Percentiles rank a stretch among this genome's conserved stretches.
Evolutionary conservation across 257 asterid genomes (phyloP).

Genomic region (Agastache rugosa): DNA sequence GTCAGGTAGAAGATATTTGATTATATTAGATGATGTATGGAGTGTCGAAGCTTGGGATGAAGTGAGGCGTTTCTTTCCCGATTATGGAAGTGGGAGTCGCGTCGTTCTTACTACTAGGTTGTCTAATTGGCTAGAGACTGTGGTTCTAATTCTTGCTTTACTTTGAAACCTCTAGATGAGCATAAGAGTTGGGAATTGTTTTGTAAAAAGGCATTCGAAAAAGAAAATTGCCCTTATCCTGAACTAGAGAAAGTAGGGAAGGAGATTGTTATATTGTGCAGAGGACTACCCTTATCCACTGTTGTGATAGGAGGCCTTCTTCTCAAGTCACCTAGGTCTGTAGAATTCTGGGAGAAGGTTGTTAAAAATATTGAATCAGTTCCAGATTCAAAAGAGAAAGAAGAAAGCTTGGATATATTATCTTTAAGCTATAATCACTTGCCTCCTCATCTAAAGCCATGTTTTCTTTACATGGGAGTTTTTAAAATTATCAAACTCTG

Average conservation of each 20-base stretch:
- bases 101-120: constrained; percentile 15
- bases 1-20: constrained; percentile 9
- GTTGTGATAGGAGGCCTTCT: constrained; percentile 26
- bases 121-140: neutral
- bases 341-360: constrained; percentile 1
- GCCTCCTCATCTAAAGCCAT: constrained; percentile 25
- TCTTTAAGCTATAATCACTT: constrained; percentile 18
- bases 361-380: neutral
- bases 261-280: constrained; percentile 13
- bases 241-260: neutral
- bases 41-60: constrained; percentile 8
- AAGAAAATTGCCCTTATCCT: constrained; percentile 9
- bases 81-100: neutral
- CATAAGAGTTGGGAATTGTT: neutral
- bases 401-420: constrained; percentile 6
- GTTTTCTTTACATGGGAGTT: constrained; percentile 29
- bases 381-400: neutral
- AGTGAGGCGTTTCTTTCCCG: neutral
- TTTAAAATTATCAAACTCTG: neutral
- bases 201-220: constrained; percentile 9
- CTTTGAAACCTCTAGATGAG: constrained; percentile 2
- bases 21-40: constrained; percentile 22
- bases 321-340: neutral
- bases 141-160: neutral
- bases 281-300: constrained; percentile 7